Base-by-base conservation (phyloP, 306 rosid species). In the Trifolium fragiferum region DNA sequence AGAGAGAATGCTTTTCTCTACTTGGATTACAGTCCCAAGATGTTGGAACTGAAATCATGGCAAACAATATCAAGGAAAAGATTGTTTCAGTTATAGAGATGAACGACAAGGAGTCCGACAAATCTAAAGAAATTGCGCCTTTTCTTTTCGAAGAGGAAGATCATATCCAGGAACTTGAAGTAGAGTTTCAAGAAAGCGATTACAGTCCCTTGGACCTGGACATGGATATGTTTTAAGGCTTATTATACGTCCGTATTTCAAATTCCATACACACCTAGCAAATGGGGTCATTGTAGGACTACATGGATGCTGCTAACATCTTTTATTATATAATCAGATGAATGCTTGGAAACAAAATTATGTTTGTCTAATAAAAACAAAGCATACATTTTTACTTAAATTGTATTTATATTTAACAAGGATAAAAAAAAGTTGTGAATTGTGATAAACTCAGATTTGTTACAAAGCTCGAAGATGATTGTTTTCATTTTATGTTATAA, bases 1-100 rank as follows among this genome's bases (percentile, higher is more conserved):
- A 68, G 82, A 83, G 80, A 79, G 91, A 88, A 90, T 94, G 99
- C 72, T 83, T 86, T 30, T 86, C 95, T 57, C 87, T 92, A 79
- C 93, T 94, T 55, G 97, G 96, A 35, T 83, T 94, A 77, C 90
- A 81, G 72, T 77, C 83, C 74, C 87, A 76, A 41, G 89, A 73
- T 73, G 82, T 72, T 77, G 95, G 80, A 41, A 74, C 84, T 21
- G 86, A 87, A 84, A 32, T 6, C 41, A 83, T 94, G 74, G 87
- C 86, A 67, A 89, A 86, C 69, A 58, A 78, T 68, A 86, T 94
- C 19, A 76, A 74, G 84, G 86, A 86, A 73, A 90, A 75, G 86
- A 85, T 94, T 18, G 81, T 88, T 76, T 83, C 90, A 37, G 90
- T 85, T 25, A 84, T 90, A 70, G 95, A 88, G 70, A 82, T 73